A percentile compares a stretch with the other conserved stretches of the same genome.
Conservation (phyloP, 148 eudicot genomes). For the Drosera capensis region DNA sequence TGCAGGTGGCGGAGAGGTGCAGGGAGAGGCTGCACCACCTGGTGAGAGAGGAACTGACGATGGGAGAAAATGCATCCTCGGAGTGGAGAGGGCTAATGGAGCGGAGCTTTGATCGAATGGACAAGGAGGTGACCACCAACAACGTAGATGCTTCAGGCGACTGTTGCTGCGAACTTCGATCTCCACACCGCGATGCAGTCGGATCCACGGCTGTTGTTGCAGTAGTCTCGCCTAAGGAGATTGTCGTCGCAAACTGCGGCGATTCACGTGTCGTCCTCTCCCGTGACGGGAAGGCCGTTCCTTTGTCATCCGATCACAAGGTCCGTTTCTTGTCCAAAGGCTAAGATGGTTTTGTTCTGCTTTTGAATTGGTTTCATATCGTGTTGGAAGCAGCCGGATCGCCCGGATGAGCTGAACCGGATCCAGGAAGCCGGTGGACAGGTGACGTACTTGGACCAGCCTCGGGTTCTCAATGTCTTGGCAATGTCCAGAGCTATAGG, state of each 20-base stretch:
- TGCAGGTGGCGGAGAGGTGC: constrained; percentile 24
- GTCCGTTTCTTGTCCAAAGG: constrained; percentile 8
- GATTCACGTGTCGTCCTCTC: constrained; percentile 64
- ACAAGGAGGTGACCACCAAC: constrained; percentile 29
- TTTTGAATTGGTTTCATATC: not conserved
- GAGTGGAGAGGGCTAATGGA: constrained; percentile 12
- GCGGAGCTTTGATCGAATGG: constrained; percentile 63
- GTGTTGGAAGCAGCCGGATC: constrained; percentile 60
- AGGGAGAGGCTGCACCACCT: constrained; percentile 24
- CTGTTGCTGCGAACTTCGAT: constrained; percentile 61
- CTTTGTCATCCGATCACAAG: constrained; percentile 69
- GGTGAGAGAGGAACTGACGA: constrained; percentile 12
- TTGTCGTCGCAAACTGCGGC: constrained; percentile 63
- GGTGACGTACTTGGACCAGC: constrained; percentile 55
- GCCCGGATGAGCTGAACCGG: constrained; percentile 64
- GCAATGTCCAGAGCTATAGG: constrained; percentile 98
- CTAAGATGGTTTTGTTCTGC: not conserved
- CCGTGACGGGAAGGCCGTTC: constrained; percentile 36
- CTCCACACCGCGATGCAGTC: constrained; percentile 60
- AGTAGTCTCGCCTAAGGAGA: constrained; percentile 33
- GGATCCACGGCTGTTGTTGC: constrained; percentile 84
- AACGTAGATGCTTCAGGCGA: constrained; percentile 2
- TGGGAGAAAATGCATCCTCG: not conserved
- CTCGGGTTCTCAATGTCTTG: constrained; percentile 62
- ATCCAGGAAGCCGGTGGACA: constrained; percentile 70